Percentiles rank a stretch among this genome's conserved stretches.
These are phyloP conservation scores for Fusarium tanahbumbuense DNA, from an alignment of 2,329 filamentous ascomycete species.

Conservation along the genomic window DNA sequence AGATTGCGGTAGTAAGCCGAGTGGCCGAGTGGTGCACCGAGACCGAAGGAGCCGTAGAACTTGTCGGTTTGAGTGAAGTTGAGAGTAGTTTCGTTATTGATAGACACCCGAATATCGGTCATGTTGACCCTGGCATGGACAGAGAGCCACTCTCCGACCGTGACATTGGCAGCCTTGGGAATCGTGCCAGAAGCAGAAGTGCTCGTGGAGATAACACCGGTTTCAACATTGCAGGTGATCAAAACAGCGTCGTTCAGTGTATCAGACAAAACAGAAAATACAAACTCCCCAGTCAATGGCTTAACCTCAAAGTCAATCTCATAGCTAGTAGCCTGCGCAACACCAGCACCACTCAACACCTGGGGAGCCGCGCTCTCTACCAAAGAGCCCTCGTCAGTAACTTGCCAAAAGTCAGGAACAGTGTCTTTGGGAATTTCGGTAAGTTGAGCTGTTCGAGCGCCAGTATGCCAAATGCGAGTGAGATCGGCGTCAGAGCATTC, in stretches of 20 bases:
- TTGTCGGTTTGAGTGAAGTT: not conserved
- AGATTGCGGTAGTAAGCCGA: slow-evolving; percentile 1
- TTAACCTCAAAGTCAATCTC: not conserved
- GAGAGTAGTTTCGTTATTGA: not conserved
- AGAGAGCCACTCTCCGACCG: not conserved
- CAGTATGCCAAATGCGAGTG: not conserved
- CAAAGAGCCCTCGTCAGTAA: not conserved
- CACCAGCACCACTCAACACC: rapidly evolving
- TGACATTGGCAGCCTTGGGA: not conserved
- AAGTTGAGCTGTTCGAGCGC: not conserved
- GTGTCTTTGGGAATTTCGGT: not conserved
- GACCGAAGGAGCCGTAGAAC: not conserved
- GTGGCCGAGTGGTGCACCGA: not conserved
- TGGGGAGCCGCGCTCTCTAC: slow-evolving; percentile 2
- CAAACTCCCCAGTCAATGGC: not conserved
- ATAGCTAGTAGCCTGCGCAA: not conserved
- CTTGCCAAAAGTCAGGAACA: slow-evolving; percentile 7
- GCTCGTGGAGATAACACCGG: not conserved
- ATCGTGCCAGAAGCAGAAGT: rapidly evolving
- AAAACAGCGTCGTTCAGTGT: not conserved
- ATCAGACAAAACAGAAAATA: not conserved
- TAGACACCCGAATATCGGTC: not conserved
- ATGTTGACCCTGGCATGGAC: slow-evolving; percentile 1
- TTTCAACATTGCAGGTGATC: not conserved
- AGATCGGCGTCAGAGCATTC: slow-evolving; percentile 1